Base-by-base conservation (phyloP, 225 moss, liverwort and hornwort species). In the Polytrichum formosum region DNA sequence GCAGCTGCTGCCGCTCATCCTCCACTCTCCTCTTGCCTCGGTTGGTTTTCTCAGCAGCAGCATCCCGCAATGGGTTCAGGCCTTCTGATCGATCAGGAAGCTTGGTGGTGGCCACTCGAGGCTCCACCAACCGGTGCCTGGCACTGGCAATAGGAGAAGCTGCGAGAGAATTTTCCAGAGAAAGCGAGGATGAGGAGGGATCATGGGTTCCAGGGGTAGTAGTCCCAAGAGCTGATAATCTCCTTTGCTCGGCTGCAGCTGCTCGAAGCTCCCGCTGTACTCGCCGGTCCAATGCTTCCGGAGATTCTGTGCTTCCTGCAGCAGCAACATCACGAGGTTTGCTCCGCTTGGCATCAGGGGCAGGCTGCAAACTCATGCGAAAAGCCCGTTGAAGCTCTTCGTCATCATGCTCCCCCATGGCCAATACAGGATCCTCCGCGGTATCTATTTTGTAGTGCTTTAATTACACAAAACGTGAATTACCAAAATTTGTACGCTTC, bases 321-420 rank as follows among this genome's bases (percentile, higher is more conserved):
- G 87, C 88, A 63, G 84, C 87, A 58, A 88, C 88, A 63, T 98
- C 98, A 35, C 98, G 85, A 9, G 98, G 94, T 65, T 94, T 94
- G 70, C 98, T 98, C 54, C 98, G 94, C 87, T 98, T 98, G 25
- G 98, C 94, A 62, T 92, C 98, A n/a, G 98, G 98, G 67, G 94
- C 91, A 72, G 98, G 94, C 74, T 98, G 94, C 84, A 98, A 77
- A 85, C 98, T 98, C 98, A 98, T 98, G 56, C 88, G 92, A 76
- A 98, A 98, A 69, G 98, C 98, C 80, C 90, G 91, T 88, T 98
- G 94, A 71, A 98, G 91, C 92, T 98, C 98, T 83, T 98, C 97
- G 53, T 98, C 98, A 73, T 98, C 98, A 75, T 98, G 94, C 83
- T 98, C 98, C 86, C 94, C 98, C 98, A 98, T 98, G 67, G 87